phyloP scores from a whole-genome alignment of 2,329 filamentous ascomycete genomes.

The Pseudogymnoascus sp. region DNA sequence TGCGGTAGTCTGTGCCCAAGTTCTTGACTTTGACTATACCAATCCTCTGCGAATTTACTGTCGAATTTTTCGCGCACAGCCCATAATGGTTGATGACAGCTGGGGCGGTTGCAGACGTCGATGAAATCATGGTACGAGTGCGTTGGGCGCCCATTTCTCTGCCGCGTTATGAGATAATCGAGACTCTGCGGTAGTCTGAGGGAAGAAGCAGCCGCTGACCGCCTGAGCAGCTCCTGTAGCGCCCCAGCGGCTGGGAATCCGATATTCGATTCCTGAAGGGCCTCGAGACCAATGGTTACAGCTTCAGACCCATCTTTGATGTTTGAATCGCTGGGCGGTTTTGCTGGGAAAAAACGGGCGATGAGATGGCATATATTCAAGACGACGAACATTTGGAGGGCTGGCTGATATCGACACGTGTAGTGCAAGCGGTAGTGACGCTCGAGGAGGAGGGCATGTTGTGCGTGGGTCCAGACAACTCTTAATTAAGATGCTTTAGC shows the following conservation, averaged over 20 bases:
- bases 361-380: constrained; percentile 27
- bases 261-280: constrained; percentile 22
- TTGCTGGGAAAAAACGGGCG: constrained; percentile 25
- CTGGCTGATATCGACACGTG: constrained; percentile 26
- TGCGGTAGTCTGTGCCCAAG: constrained; percentile 17
- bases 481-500: too few species aligned
- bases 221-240: constrained; percentile 27
- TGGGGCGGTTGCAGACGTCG: constrained; percentile 27
- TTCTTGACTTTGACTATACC: constrained; percentile 16
- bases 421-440: constrained; percentile 24
- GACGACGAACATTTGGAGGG: constrained; percentile 28
- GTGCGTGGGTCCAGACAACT: constrained; percentile 25
- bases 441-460: constrained; percentile 25
- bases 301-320: constrained; percentile 22
- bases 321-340: constrained; percentile 13
- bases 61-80: constrained; percentile 24
- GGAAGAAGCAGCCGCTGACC: constrained; percentile 20
- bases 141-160: background rate
- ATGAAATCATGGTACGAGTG: constrained; percentile 24
- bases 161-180: constrained; percentile 13
- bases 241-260: constrained; percentile 26
- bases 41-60: constrained; percentile 24
- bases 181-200: constrained; percentile 20
- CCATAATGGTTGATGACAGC: constrained; percentile 24
- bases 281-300: constrained; percentile 24